Conservation (phyloP, 331 rosid species). For the Pyracantha coccinea region DNA sequence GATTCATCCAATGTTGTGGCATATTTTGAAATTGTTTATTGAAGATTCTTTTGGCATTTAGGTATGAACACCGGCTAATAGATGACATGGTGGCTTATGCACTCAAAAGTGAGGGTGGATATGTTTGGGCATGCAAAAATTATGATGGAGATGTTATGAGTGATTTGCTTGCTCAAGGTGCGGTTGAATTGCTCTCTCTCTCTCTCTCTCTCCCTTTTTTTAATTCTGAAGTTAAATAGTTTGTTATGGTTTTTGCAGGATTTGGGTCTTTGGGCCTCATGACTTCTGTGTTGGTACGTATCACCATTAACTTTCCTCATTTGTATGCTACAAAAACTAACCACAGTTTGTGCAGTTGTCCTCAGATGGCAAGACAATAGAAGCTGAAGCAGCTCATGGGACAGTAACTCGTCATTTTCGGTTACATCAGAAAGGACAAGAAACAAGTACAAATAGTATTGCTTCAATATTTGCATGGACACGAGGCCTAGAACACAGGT, state of each 20-base stretch:
- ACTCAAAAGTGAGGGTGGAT: constrained; percentile 95
- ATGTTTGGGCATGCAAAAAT: constrained; percentile 99
- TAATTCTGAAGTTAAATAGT: constrained; percentile 11
- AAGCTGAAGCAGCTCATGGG: constrained; percentile 99
- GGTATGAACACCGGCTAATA: constrained; percentile 98
- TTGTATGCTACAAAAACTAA: neutral
- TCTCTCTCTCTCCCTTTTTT: no score
- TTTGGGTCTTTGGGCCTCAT: constrained; percentile 97
- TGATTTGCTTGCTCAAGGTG: constrained; percentile 99
- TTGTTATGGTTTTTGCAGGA: constrained; percentile 45
- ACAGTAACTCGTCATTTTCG: constrained; percentile 95
- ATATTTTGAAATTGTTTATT: constrained; percentile 12
- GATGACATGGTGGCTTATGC: constrained; percentile 99
- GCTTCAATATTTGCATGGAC: constrained; percentile 99
- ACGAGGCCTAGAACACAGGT: constrained; percentile 94
- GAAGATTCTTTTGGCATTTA: constrained; percentile 26
- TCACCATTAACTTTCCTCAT: neutral
- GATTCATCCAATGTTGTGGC: constrained; percentile 2
- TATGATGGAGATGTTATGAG: constrained; percentile 98
- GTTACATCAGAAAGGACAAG: constrained; percentile 85
- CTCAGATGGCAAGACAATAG: constrained; percentile 93
- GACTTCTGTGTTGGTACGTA: constrained; percentile 87
- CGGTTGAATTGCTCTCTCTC: neutral
- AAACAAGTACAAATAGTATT: constrained; percentile 97
- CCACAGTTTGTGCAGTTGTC: constrained; percentile 58